A percentile compares a stretch with the other conserved stretches of the same genome.
Conservation (phyloP, 2,329 filamentous ascomycete genomes). For the Lanzia echinophila region DNA sequence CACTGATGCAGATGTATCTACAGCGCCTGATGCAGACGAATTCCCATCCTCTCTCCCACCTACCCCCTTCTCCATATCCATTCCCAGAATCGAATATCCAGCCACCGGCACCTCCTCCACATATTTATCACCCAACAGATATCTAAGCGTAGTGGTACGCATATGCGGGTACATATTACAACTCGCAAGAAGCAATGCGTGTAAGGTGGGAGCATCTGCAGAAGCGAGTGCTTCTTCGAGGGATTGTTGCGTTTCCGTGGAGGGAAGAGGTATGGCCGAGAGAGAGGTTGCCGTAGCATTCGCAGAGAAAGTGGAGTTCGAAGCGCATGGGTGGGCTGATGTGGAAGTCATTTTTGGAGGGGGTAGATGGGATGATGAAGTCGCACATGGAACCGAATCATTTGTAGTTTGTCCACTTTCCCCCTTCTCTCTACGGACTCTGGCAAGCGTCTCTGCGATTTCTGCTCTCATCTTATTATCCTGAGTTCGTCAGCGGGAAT, state of each 20-base stretch:
- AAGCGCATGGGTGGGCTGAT: no score
- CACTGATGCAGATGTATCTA: no score
- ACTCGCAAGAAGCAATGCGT: neutral
- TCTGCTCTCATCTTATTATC: no score
- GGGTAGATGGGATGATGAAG: no score
- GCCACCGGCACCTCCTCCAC: neutral
- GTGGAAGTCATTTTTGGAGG: no score
- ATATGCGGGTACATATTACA: neutral
- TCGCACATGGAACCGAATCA: no score
- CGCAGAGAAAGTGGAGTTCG: no score
- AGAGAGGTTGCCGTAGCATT: neutral
- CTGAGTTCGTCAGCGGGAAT: no score
- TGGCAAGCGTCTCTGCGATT: no score
- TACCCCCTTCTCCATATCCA: neutral
- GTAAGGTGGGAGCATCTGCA: neutral
- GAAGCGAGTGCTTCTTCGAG: neutral
- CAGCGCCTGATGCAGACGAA: no score
- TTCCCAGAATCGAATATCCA: neutral
- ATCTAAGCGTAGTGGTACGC: neutral
- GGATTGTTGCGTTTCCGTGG: neutral
- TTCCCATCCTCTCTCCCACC: neutral
- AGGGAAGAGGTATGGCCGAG: neutral
- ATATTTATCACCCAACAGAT: neutral
- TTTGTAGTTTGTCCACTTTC: no score
- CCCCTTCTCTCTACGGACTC: no score